A percentile compares a stretch with the other conserved stretches of the same genome.
These are phyloP conservation scores for Viridothelium virens DNA, from an alignment of 495 filamentous ascomycete genomes.

Conservation along the genomic window DNA sequence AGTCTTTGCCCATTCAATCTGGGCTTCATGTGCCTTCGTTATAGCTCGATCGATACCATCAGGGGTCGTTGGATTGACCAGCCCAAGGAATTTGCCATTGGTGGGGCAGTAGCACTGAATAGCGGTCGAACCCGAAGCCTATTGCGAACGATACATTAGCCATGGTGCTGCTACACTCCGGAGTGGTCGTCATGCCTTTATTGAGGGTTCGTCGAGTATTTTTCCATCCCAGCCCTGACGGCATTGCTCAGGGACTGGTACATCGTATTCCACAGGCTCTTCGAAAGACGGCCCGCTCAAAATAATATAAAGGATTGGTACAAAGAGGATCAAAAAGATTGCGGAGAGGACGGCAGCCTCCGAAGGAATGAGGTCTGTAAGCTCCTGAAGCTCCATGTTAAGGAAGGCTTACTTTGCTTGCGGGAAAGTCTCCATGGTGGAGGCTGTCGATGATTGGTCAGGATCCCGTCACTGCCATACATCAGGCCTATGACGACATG, in stretches of 20 bases:
- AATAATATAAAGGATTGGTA: slow-evolving; percentile 14
- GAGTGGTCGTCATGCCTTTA: slow-evolving; percentile 33
- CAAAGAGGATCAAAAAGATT: not conserved
- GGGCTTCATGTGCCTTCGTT: slow-evolving; percentile 62
- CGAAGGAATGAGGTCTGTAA: not conserved
- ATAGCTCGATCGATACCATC: slow-evolving; percentile 77
- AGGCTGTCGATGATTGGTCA: not conserved
- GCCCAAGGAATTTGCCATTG: slow-evolving; percentile 73
- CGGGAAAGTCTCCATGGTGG: not conserved
- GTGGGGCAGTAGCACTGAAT: slow-evolving; percentile 89
- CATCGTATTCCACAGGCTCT: slow-evolving; percentile 49
- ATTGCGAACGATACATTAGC: slow-evolving; percentile 11
- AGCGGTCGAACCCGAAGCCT: slow-evolving; percentile 47
- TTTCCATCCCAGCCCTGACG: slow-evolving; percentile 47
- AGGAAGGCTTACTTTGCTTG: not conserved
- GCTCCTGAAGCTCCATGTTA: not conserved
- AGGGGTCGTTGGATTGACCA: slow-evolving; percentile 67
- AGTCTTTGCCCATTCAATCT: slow-evolving; percentile 72
- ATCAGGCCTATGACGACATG: not conserved
- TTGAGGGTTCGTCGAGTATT: slow-evolving; percentile 52
- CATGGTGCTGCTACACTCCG: slow-evolving; percentile 9
- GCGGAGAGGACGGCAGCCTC: not conserved
- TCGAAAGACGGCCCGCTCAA: slow-evolving; percentile 30
- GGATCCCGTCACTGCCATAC: not conserved
- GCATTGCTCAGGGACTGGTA: slow-evolving; percentile 53